Base-by-base conservation (phyloP, 352 stramenopile genomes). In the Thraustochytrium sp. region DNA sequence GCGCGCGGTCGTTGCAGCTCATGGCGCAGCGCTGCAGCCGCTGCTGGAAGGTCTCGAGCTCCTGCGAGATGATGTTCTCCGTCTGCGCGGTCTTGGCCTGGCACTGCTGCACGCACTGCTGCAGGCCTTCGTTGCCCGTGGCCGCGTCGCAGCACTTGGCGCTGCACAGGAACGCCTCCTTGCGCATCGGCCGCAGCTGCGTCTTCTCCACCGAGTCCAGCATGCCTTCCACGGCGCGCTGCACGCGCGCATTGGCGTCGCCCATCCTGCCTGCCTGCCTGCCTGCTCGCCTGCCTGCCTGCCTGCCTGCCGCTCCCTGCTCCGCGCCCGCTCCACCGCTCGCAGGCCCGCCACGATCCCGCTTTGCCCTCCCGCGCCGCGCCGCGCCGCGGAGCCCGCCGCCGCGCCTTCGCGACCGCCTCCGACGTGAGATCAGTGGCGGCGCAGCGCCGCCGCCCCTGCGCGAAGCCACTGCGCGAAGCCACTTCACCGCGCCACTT, bases 131-230 rank as follows among this genome's bases (percentile, higher is more conserved):
- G 34, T 29, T 37, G 38, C 36, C 34, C 3, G 11, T 13, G n/a
- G 31, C 26, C 31, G 4, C 38, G 42, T 85, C 82, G 82, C 82
- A 85, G 73, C 82, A 85, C 73, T 85, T 85, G 46, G 82, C 82
- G 46, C 62, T 84, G 51, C 72, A 74, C 26, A 84, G 38, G 61
- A 85, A 85, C 16, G 51, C 72, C 34, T 78, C 34, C 49, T 84
- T 83, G 44, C 82, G 68, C 61, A 85, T 54, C 5, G 82, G 82
- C 26, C 49, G 40, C 3, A 85, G 37, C 53, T 61, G 42, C 46
- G 56, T 44, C 64, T 84, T 75, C 42, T 82, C 80, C 13, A 85
- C 9, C 18, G 9, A 13, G 5, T 72, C 37, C 8, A 85, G 40
- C 36, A 83, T 5, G 4, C 46, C 64, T 8, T 84, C 40, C 13